phyloP scores from a whole-genome alignment of 805 yeast genomes.

The Kazachstania taianensis region DNA sequence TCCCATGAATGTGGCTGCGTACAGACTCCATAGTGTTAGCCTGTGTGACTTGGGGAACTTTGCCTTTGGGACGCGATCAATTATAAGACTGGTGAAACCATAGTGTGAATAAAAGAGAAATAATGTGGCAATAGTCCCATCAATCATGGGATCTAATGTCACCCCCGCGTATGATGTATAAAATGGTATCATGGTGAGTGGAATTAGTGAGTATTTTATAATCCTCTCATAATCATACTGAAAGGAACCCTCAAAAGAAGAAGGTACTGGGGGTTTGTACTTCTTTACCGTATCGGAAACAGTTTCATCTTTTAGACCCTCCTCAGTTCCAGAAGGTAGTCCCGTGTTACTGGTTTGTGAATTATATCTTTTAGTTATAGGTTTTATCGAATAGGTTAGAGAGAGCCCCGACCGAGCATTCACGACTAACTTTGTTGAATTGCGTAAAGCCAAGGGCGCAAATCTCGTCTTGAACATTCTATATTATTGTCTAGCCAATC shows the following conservation, averaged over 20 bases:
- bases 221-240: constrained; percentile 68
- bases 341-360: too few relatives aligned
- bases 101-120: constrained; percentile 55
- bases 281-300: too few relatives aligned
- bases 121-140: constrained; percentile 45
- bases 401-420: too few relatives aligned
- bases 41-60: constrained; percentile 59
- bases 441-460: too few relatives aligned
- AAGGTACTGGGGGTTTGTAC: constrained; percentile 47
- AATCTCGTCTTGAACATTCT: too few relatives aligned
- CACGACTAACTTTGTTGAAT: too few relatives aligned
- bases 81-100: constrained; percentile 69
- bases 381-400: too few relatives aligned
- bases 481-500: too few relatives aligned
- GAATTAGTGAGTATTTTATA: constrained; percentile 51
- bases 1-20: constrained; percentile 53
- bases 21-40: constrained; percentile 47
- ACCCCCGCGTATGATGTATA: constrained; percentile 35
- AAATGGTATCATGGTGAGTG: constrained; percentile 49
- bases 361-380: too few relatives aligned
- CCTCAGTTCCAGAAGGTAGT: too few relatives aligned
- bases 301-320: too few relatives aligned
- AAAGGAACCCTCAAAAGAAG: constrained; percentile 52
- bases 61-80: constrained; percentile 68
- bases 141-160: constrained; percentile 42